Conservation (phyloP, 2,329 filamentous ascomycete genomes). For the Dactylellina parvicollis region DNA sequence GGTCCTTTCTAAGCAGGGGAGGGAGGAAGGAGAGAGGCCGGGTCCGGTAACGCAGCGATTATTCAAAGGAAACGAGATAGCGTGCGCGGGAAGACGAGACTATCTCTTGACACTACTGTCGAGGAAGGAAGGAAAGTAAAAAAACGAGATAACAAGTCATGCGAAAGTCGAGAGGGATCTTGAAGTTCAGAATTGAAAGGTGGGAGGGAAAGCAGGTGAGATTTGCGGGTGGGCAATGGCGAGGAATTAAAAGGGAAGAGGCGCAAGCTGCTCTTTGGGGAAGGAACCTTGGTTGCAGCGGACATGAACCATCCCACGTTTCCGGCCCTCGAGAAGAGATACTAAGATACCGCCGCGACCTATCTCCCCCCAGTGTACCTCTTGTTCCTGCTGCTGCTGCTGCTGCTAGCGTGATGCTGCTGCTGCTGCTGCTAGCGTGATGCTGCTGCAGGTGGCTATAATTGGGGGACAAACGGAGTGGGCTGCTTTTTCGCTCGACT, state of each 20-base stretch:
- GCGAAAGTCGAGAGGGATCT: not conserved
- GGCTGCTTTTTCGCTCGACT: constrained; percentile 12
- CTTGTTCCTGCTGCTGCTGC: constrained; percentile 35
- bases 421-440: constrained; percentile 28
- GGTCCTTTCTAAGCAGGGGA: constrained; percentile 24
- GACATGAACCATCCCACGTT: constrained; percentile 40
- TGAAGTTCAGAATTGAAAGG: constrained; percentile 29
- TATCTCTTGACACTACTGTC: constrained; percentile 32
- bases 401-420: constrained; percentile 33
- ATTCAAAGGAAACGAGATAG: constrained; percentile 52
- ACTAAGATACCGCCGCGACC: not conserved
- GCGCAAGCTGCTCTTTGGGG: constrained; percentile 52
- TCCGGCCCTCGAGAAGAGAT: constrained; percentile 26
- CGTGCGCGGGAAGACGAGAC: constrained; percentile 14
- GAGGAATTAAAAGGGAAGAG: constrained; percentile 54
- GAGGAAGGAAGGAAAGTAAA: constrained; percentile 46
- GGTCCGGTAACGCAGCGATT: constrained; percentile 41
- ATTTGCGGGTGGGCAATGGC: constrained; percentile 47
- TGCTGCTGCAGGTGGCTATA: constrained; percentile 38
- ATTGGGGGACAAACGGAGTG: constrained; percentile 34
- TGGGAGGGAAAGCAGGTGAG: constrained; percentile 52
- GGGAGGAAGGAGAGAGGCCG: constrained; percentile 12
- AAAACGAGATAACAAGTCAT: not conserved
- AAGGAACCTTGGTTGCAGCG: constrained; percentile 42
- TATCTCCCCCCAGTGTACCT: not conserved